Evolutionary conservation across 2,329 filamentous ascomycete species (phyloP).

Genomic region (Cordyceps militaris): DNA sequence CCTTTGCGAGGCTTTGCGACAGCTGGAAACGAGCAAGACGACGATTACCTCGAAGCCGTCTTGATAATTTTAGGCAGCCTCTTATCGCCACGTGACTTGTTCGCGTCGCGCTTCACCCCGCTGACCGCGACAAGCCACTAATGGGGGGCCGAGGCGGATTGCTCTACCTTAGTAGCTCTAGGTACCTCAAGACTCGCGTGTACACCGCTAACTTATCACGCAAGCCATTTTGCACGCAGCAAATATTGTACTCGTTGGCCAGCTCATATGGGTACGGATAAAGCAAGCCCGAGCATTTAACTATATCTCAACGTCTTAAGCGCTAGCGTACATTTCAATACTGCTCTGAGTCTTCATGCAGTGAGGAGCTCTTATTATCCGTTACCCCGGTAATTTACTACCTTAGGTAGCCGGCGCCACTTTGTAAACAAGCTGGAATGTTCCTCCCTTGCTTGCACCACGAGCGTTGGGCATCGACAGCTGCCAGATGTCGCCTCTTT

Average conservation of each 20-base stretch:
- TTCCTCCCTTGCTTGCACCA: neutral
- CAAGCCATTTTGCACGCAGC: no score
- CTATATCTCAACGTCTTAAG: no score
- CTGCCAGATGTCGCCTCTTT: neutral
- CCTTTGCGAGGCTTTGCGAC: neutral
- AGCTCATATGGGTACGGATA: no score
- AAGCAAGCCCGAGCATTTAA: no score
- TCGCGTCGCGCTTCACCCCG: neutral
- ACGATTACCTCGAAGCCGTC: neutral
- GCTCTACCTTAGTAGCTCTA: no score
- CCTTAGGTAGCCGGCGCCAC: conserved; percentile 3
- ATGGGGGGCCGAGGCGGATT: no score
- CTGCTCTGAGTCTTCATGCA: neutral
- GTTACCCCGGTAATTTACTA: conserved; percentile 12
- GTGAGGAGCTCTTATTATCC: neutral
- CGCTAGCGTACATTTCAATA: neutral
- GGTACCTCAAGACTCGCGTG: no score
- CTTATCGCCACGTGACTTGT: conserved; percentile 13
- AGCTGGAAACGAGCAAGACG: neutral
- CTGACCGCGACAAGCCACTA: no score
- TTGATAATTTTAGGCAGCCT: conserved; percentile 7
- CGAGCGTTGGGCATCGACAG: neutral
- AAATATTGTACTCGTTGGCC: no score
- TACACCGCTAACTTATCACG: no score
- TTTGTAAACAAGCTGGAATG: neutral